Evolutionary conservation across 441 rosid genomes (phyloP), one percentile per base, ranked within the genome.

Genomic region (Erodium trifolium): DNA sequence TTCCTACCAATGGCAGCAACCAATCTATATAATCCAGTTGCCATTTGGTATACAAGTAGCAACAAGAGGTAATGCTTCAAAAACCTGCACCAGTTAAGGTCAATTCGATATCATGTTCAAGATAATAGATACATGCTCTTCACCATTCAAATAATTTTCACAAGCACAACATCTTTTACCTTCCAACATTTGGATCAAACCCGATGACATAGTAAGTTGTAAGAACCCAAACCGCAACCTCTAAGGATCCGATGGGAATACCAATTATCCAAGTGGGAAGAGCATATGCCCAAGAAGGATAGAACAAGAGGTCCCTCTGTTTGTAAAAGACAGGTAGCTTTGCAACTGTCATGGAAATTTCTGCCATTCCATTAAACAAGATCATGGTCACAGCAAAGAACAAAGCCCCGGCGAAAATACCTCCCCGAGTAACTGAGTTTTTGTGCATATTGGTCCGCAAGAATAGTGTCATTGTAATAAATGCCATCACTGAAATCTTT

Each of bases 291-390:
- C 96, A 92, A 0, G 91, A 37, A 66, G 98, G 95, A 77, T 82
- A 72, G 5, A 34, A 34, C 37, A 34, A 4, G 37, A 34, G 37
- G 37, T 34, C 37, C 37, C 37, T 34, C 5, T 92, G 98, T 78
- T 90, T 92, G 87, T 83, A 92, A 65, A 92, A 89, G 64, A 92
- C 90, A 27, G 94, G 94, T 75, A 92, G 97, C 71, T 88, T 88
- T 62, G 69, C 79, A 59, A 92, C 81, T 23, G 93, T 82, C 91
- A 92, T 77, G 29, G 90, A 75, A n/a, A 92, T 77, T 77, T 92
- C 96, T 4, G 88, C 51, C 84, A 84, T 72, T 4, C 92, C 92
- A 69, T 89, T 87, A 67, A 87, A 88, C 94, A 88, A 85, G 62
- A 84, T 63, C 72, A 79, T 75, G 67, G 77, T 55, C 27, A 84